These are phyloP conservation scores for Exophiala sideris DNA, from an alignment of 2,329 filamentous ascomycete genomes.

Conservation along the genomic window DNA sequence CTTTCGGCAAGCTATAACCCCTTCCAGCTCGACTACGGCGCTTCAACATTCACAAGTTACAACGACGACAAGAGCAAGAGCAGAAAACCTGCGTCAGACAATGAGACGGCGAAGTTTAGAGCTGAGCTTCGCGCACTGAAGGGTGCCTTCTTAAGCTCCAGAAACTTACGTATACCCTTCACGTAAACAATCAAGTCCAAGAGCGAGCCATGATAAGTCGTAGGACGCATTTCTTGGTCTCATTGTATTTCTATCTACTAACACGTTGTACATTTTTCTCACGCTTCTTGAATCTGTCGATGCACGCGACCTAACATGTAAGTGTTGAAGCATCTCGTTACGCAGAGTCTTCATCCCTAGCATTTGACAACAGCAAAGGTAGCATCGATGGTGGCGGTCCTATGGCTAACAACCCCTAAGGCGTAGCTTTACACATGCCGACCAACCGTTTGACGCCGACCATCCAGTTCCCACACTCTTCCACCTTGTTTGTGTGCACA, in stretches of 20 bases:
- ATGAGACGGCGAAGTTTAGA: slow-evolving; percentile 57
- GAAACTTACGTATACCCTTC: slow-evolving; percentile 43
- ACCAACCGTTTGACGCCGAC: slow-evolving; percentile 75
- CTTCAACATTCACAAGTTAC: slow-evolving; percentile 25
- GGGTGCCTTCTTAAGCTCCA: slow-evolving; percentile 60
- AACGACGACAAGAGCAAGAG: slow-evolving; percentile 19
- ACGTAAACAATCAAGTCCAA: no score
- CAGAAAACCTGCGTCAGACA: slow-evolving; percentile 37
- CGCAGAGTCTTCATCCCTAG: neutral
- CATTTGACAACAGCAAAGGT: neutral
- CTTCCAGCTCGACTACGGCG: slow-evolving; percentile 19
- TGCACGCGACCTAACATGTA: no score
- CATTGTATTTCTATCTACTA: no score
- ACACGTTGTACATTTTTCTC: no score
- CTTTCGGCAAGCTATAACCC: slow-evolving; percentile 31
- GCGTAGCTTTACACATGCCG: slow-evolving; percentile 74
- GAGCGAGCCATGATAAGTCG: no score
- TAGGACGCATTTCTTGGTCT: no score
- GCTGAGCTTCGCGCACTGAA: slow-evolving; percentile 62
- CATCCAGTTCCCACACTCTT: slow-evolving; percentile 85
- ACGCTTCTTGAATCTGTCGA: no score
- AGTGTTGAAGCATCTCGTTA: neutral
- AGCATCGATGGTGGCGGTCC: neutral
- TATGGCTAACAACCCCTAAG: slow-evolving; percentile 37
- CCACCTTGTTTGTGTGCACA: slow-evolving; percentile 71